Evolutionary conservation across 2,329 filamentous ascomycete species (phyloP).

Genomic region (Verticillium tricorpus): DNA sequence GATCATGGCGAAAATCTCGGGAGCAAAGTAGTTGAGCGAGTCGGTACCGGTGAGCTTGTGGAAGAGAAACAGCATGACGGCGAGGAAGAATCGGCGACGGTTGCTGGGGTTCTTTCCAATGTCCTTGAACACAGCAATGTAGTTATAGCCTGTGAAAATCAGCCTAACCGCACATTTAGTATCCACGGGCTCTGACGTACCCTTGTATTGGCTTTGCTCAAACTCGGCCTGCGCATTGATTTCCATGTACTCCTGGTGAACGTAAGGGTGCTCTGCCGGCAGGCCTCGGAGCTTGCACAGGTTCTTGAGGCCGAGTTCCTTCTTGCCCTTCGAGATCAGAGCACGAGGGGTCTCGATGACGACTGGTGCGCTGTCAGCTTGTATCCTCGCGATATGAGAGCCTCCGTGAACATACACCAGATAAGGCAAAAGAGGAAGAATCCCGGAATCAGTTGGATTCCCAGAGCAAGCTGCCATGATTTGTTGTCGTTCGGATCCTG

Average conservation of each 20-base stretch:
- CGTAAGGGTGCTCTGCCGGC: slow-evolving; percentile 11
- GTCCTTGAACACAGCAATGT: slow-evolving; percentile 27
- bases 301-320: slow-evolving; percentile 27
- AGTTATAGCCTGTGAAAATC: slow-evolving; percentile 13
- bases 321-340: slow-evolving; percentile 28
- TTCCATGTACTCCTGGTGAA: slow-evolving; percentile 12
- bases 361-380: slow-evolving; percentile 5
- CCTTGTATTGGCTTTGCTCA: slow-evolving; percentile 6
- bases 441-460: slow-evolving; percentile 32
- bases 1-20: slow-evolving; percentile 33
- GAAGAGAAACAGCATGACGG: slow-evolving; percentile 31
- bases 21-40: slow-evolving; percentile 33
- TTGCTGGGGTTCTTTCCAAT: slow-evolving; percentile 24
- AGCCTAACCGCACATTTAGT: no score
- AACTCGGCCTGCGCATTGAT: slow-evolving; percentile 10
- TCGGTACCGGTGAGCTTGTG: slow-evolving; percentile 37
- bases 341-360: slow-evolving; percentile 14
- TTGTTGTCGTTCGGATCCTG: slow-evolving; percentile 24
- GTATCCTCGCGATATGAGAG: no score
- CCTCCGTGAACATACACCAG: slow-evolving; percentile 15
- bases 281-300: slow-evolving; percentile 30
- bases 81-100: slow-evolving; percentile 26
- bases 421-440: slow-evolving; percentile 28
- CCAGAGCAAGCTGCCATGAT: slow-evolving; percentile 28
- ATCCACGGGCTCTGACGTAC: not conserved